phyloP scores from a whole-genome alignment of 768 basidiomycete genomes.

The Artomyces pyxidatus region DNA sequence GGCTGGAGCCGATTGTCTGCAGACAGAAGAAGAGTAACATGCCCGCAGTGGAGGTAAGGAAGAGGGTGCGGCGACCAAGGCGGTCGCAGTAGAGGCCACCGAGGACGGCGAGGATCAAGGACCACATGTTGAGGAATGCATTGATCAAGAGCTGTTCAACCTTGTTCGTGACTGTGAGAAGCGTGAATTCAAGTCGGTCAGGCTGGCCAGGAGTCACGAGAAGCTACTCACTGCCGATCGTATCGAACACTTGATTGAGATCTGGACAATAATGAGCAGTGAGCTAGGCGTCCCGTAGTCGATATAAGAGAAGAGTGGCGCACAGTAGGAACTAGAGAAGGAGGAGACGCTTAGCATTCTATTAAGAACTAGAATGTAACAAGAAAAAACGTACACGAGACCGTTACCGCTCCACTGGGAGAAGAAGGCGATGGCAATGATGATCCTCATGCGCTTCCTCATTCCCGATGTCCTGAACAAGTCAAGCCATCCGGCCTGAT shows the following conservation, averaged over 20 bases:
- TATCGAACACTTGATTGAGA: conserved; percentile 45
- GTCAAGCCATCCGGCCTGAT: conserved; percentile 18
- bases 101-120: conserved; percentile 43
- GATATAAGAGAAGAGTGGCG: not conserved
- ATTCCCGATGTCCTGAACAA: conserved; percentile 28
- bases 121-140: conserved; percentile 46
- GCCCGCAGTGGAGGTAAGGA: conserved; percentile 39
- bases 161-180: conserved; percentile 30
- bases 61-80: conserved; percentile 41
- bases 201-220: too few species aligned
- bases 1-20: conserved; percentile 29
- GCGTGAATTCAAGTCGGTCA: not conserved
- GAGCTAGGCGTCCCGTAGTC: not conserved
- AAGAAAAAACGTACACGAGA: conserved; percentile 20
- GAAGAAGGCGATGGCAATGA: conserved; percentile 24
- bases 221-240: conserved; percentile 37
- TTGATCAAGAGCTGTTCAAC: conserved; percentile 39
- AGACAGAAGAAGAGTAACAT: conserved; percentile 33
- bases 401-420: conserved; percentile 28
- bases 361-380: not conserved
- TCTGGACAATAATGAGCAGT: conserved; percentile 19
- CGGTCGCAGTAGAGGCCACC: conserved; percentile 43
- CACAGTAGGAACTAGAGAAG: not conserved
- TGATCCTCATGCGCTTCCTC: conserved; percentile 24
- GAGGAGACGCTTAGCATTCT: not conserved